phyloP scores from a whole-genome alignment of 1,284 basidiomycete species.

The Inonotus obliquus region DNA sequence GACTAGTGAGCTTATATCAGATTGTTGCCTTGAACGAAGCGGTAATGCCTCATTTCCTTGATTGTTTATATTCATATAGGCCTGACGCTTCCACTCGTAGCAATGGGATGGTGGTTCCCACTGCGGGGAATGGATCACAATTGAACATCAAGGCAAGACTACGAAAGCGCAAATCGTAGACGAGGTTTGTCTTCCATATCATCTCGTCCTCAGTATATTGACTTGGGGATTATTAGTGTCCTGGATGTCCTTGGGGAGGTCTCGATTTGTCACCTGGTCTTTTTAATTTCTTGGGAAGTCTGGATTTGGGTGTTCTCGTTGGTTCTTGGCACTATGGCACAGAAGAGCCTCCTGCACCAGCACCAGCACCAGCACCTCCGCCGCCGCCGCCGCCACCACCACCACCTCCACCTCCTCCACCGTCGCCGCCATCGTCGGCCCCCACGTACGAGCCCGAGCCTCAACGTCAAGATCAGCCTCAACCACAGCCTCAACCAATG shows the following conservation, averaged over 20 bases:
- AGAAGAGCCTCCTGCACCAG: constrained; percentile 5
- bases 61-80: background rate
- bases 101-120: constrained; percentile 32
- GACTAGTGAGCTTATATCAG: too few species aligned
- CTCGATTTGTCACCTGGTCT: constrained; percentile 47
- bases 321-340: constrained; percentile 36
- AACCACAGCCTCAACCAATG: background rate
- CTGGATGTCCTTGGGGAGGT: constrained; percentile 35
- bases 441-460: background rate
- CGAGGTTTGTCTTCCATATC: constrained; percentile 28
- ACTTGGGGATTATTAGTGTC: constrained; percentile 28
- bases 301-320: constrained; percentile 31
- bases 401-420: background rate
- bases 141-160: constrained; percentile 42
- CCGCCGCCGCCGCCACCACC: constrained; percentile 11
- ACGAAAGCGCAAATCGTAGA: constrained; percentile 40
- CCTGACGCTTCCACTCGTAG: constrained; percentile 15
- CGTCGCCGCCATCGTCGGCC: too few species aligned
- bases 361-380: background rate
- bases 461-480: too few species aligned
- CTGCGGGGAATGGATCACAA: constrained; percentile 46
- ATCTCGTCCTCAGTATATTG: constrained; percentile 8
- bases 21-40: constrained; percentile 36
- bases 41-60: constrained; percentile 25
- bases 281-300: constrained; percentile 39